Conservation (phyloP, 2,329 filamentous ascomycete species). For the Penicillium sp. region DNA sequence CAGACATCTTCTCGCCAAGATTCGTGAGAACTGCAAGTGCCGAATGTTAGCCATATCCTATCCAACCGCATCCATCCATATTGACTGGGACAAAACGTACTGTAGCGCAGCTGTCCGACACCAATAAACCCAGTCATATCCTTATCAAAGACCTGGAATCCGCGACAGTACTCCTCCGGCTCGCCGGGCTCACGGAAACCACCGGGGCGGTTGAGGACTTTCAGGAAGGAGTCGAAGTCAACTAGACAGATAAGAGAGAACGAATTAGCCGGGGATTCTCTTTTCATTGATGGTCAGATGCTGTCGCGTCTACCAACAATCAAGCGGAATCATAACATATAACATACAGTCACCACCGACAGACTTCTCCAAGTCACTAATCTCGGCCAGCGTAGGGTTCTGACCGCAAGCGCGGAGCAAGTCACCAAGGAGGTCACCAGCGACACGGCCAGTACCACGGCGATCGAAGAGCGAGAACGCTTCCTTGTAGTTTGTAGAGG, state of each 20-base stretch:
- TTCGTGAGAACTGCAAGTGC: constrained; percentile 73
- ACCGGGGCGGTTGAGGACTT: constrained; percentile 93
- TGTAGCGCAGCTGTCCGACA: constrained; percentile 94
- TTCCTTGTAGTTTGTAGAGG: constrained; percentile 99
- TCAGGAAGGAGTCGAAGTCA: constrained; percentile 96
- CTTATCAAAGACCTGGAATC: constrained; percentile 99
- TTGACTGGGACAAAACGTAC: constrained; percentile 33
- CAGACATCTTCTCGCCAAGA: constrained; percentile 97
- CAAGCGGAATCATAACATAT: constrained; percentile 50
- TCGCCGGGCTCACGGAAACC: constrained; percentile 98
- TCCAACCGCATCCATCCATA: background rate
- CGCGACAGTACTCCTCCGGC: constrained; percentile 96
- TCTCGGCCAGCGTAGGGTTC: constrained; percentile 93
- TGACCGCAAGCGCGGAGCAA: constrained; percentile 94
- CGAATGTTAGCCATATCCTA: constrained; percentile 3
- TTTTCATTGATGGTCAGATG: background rate
- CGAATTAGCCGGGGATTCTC: background rate
- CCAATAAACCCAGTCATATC: constrained; percentile 98
- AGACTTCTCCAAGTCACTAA: constrained; percentile 84
- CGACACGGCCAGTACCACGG: constrained; percentile 91
- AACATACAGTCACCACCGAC: constrained; percentile 84
- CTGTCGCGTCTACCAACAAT: background rate
- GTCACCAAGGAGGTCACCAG: constrained; percentile 83
- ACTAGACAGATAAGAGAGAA: constrained; percentile 53
- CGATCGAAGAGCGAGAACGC: constrained; percentile 99